phyloP scores from a whole-genome alignment of 306 rosid genomes.

The Herpetospermum pedunculosum region DNA sequence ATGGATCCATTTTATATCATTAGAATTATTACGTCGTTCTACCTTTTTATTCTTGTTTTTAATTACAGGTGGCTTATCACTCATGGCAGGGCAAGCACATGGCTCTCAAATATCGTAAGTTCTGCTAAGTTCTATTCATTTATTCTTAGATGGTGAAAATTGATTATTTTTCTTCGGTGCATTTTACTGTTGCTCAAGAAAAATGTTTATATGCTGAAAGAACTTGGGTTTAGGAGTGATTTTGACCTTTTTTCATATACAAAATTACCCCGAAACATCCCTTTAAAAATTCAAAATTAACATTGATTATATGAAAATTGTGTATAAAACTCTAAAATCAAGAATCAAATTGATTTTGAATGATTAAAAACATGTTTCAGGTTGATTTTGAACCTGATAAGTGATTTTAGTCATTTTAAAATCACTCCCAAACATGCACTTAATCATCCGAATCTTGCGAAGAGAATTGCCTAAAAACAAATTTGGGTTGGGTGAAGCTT shows the following conservation, averaged over 20 bases:
- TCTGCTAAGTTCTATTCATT: not conserved
- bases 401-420: no score
- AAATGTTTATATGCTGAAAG: not conserved
- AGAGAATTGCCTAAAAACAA: not conserved
- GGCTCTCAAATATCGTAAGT: constrained; percentile 64
- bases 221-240: no score
- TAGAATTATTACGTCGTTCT: not conserved
- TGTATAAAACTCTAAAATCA: no score
- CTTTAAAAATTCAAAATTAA: no score
- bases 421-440: no score
- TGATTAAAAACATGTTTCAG: no score
- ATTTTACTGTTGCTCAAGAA: not conserved
- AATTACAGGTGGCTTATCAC: constrained; percentile 54
- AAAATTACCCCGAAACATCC: no score
- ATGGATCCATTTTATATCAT: not conserved
- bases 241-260: no score
- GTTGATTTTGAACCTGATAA: no score
- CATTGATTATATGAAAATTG: no score
- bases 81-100: constrained; percentile 46
- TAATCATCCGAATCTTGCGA: not conserved
- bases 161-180: not conserved
- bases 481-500: not conserved
- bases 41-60: constrained; percentile 14
- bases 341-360: no score
- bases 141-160: not conserved